Evolutionary conservation across 2,329 filamentous ascomycete species (phyloP), one percentile per base, ranked within the genome.

Genomic region (Colletotrichum higginsianum): DNA sequence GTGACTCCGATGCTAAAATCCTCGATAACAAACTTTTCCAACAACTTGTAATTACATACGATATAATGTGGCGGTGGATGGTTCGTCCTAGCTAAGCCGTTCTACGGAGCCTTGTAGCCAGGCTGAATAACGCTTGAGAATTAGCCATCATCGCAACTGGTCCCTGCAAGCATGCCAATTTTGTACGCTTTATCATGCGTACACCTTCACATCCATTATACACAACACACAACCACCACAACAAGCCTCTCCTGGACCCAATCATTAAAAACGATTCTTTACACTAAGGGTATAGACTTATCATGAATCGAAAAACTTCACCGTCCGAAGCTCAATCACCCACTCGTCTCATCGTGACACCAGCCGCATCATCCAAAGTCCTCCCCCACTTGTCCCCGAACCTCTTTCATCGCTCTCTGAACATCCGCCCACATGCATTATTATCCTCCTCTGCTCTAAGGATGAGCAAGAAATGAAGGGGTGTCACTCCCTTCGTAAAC

Each of bases 261-360:
- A 35, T 47, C 50, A 50, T 12, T 50, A 49, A 61, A 70, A 60
- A 65, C 55, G 9, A 16, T 35, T 66, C 66, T 72, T 67, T 65
- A 70, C 68, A 69, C 35, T 62, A 66, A 72, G 73, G 73, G 73
- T 75, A 75, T 75, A 75, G 73, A 71, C 66, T 72, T 50, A 58
- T 65, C 57, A 71, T 67, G 58, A 74, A 74, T 74, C 60, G 57
- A 74, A 72, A 63, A 71, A 65, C 67, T 72, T 58, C 61, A 60
- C 69, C 50, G 26, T 66, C 63, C 65, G 52, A 11, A 46, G 40
- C 40, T 35, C 63, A 46, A 16, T 30, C 26, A 47, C 23, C 61
- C 49, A 49, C 46, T 42, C 56, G 35, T n/a, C 38, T 16, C 26
- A 42, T 38, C 61, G 42, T 23, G 62, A 70, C 55, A 66, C 49